Percentiles rank a stretch among this genome's conserved stretches.
These are phyloP conservation scores for Metschnikowia orientalis DNA, from an alignment of 805 yeast genomes.

Conservation along the genomic window DNA sequence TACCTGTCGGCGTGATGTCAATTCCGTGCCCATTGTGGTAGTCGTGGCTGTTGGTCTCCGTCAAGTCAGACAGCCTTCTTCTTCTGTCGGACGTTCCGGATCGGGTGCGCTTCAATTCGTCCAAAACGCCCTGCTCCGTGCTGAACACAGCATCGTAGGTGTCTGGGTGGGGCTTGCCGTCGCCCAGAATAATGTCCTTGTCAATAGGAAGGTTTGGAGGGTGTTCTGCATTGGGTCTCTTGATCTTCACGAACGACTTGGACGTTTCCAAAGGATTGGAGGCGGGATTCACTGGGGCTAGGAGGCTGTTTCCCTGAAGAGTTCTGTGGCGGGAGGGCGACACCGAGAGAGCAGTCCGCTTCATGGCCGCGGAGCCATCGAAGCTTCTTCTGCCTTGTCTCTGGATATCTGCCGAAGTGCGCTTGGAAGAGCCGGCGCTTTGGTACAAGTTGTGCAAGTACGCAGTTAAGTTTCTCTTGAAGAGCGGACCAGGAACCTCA, in stretches of 20 bases:
- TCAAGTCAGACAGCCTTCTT: conserved; percentile 14
- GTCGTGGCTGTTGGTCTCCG: conserved; percentile 6
- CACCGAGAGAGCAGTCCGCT: conserved; percentile 9
- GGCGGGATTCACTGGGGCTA: conserved; percentile 48
- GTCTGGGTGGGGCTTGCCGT: conserved; percentile 8
- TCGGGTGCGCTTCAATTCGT: conserved; percentile 19
- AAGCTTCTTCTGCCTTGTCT: conserved; percentile 6
- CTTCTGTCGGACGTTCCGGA: conserved; percentile 3
- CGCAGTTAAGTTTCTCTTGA: conserved; percentile 63
- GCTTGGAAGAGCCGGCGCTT: conserved; percentile 32
- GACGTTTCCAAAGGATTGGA: conserved; percentile 64
- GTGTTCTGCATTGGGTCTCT: conserved; percentile 40
- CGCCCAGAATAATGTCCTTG: conserved; percentile 13
- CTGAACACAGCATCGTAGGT: conserved; percentile 36
- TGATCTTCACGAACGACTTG: conserved; percentile 64
- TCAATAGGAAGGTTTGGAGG: conserved; percentile 12
- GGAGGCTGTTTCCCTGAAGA: conserved; percentile 12
- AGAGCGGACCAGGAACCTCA: conserved; percentile 68
- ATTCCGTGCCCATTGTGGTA: conserved; percentile 5
- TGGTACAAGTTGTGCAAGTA: conserved; percentile 60
- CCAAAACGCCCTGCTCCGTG: conserved; percentile 43
- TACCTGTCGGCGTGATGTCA: conserved; percentile 2
- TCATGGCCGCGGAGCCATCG: conserved; percentile 2
- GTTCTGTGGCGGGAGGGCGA: conserved; percentile 15
- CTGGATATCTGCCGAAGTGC: conserved; percentile 37